A percentile compares a stretch with the other conserved stretches of the same genome.
Conservation (phyloP, 768 basidiomycete genomes). For the Phylloporus sp. region DNA sequence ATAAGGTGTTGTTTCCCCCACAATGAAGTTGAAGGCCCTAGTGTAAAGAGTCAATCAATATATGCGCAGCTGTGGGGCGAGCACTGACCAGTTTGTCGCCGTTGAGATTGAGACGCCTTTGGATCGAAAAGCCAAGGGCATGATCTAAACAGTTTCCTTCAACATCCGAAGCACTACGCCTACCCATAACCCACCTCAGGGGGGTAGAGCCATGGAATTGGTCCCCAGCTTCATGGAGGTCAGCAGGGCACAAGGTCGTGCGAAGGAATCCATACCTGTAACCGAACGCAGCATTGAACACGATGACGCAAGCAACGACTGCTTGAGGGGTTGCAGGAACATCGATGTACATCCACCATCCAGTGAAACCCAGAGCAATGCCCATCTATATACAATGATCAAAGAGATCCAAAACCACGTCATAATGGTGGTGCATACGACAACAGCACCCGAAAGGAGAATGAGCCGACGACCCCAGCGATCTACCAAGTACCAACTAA, state of each 20-base stretch:
- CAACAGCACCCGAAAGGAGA: constrained; percentile 76
- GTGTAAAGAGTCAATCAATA: constrained; percentile 10
- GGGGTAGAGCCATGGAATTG: constrained; percentile 82
- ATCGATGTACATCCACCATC: constrained; percentile 93
- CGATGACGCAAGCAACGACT: constrained; percentile 83
- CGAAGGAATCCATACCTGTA: constrained; percentile 49
- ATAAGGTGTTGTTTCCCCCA: constrained; percentile 82
- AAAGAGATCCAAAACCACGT: constrained; percentile 2
- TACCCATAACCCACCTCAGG: constrained; percentile 54
- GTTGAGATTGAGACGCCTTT: constrained; percentile 96
- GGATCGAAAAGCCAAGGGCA: constrained; percentile 83
- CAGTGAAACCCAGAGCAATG: constrained; percentile 68
- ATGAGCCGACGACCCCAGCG: constrained; percentile 86
- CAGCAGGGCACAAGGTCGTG: neutral
- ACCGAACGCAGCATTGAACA: constrained; percentile 93
- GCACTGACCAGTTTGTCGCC: constrained; percentile 65
- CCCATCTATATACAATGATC: constrained; percentile 58
- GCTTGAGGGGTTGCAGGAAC: constrained; percentile 78
- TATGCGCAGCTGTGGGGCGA: neutral
- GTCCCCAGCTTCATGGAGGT: constrained; percentile 58
- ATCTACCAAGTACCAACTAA: constrained; percentile 91
- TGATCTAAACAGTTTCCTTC: constrained; percentile 50
- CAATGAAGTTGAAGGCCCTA: constrained; percentile 81
- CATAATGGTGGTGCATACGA: constrained; percentile 42
- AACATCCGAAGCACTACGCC: neutral